Percentiles rank a stretch among this genome's conserved stretches.
These are phyloP conservation scores for Vachellia collinsii DNA, from an alignment of 306 rosid genomes.

Conservation along the genomic window DNA sequence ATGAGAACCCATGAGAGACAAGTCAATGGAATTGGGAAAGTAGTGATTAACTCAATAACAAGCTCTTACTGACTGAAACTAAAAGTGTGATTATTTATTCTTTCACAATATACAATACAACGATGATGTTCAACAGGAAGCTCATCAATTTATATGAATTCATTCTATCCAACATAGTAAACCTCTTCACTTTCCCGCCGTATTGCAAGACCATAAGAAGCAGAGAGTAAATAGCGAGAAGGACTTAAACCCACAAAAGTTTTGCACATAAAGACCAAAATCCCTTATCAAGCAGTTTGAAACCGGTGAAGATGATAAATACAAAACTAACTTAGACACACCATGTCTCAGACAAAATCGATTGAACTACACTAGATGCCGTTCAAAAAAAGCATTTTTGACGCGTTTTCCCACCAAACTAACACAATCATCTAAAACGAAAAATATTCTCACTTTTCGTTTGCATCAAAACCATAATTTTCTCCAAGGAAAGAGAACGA, in stretches of 20 bases:
- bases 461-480: slow-evolving; percentile 1
- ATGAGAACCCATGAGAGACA: slow-evolving; percentile 15
- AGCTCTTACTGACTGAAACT: slow-evolving; percentile 1
- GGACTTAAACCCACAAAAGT: neutral
- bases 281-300: neutral
- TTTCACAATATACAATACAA: neutral
- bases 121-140: slow-evolving; percentile 8
- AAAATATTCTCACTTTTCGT: neutral
- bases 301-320: neutral
- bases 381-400: neutral
- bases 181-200: neutral
- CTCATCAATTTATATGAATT: slow-evolving; percentile 21
- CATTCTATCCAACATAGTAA: neutral
- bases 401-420: neutral
- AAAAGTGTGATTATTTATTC: neutral
- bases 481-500: neutral
- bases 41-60: slow-evolving; percentile 14
- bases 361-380: neutral
- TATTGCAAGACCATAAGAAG: neutral
- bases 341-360: neutral
- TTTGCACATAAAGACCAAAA: slow-evolving; percentile 6
- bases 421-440: slow-evolving; percentile 19
- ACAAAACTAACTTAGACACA: neutral
- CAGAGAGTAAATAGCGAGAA: neutral
- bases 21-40: slow-evolving; percentile 25